Evolutionary conservation across 1,139 yeast species (phyloP).

Genomic region (Yamadazyma aaseri): DNA sequence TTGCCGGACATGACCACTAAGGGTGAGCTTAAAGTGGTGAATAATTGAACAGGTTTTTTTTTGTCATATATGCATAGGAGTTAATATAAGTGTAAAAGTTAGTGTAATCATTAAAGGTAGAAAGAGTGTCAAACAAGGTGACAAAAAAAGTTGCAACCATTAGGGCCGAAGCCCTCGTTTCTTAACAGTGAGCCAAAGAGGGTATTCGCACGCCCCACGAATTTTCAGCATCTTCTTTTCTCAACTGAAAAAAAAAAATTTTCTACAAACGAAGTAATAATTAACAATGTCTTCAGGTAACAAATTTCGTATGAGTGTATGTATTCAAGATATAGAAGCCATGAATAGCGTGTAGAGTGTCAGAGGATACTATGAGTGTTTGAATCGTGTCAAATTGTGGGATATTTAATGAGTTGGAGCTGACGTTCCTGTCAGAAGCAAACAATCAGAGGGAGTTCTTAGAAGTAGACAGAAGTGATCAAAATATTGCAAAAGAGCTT

Average conservation of each 20-base stretch:
- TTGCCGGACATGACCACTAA: slow-evolving; percentile 61
- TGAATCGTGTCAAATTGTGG: too few relatives aligned
- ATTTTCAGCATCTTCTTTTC: slow-evolving; percentile 7
- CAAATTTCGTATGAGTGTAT: slow-evolving; percentile 99
- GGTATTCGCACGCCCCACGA: too few relatives aligned
- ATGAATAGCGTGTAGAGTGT: too few relatives aligned
- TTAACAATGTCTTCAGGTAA: slow-evolving; percentile 76
- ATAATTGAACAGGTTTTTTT: slow-evolving; percentile 30
- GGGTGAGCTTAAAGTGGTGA: slow-evolving; percentile 47
- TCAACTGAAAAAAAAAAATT: slow-evolving; percentile 3
- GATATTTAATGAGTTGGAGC: too few relatives aligned
- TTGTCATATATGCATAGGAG: slow-evolving; percentile 2
- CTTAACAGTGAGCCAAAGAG: not conserved
- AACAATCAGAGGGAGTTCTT: too few relatives aligned
- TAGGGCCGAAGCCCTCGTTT: not conserved
- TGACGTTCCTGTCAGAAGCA: too few relatives aligned
- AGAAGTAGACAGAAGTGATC: not conserved
- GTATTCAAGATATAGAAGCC: too few relatives aligned
- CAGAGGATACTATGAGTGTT: too few relatives aligned
- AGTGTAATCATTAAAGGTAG: not conserved
- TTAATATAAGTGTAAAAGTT: slow-evolving; percentile 1
- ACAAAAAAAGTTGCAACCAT: slow-evolving; percentile 1
- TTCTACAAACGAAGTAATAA: slow-evolving; percentile 3
- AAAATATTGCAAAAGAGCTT: not conserved
- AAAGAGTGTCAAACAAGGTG: too few relatives aligned